Percentiles rank a stretch among this genome's conserved stretches.
Evolutionary conservation across 225 moss, liverwort and hornwort species (phyloP).

Genomic region (Straminergon stramineum): DNA sequence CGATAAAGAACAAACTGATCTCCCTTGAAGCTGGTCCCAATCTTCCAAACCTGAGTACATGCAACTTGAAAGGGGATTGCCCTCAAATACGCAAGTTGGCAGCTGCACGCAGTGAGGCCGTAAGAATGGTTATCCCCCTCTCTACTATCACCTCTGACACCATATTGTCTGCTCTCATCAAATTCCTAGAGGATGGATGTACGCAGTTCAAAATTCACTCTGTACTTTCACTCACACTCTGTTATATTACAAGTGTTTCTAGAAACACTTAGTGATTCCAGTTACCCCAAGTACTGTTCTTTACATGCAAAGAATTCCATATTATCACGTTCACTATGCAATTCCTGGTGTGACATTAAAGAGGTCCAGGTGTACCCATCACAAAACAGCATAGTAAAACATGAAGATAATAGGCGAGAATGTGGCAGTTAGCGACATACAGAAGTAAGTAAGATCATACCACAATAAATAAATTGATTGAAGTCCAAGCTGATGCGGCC

Average conservation of each 20-base stretch:
- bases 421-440: background rate
- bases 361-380: background rate
- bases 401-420: background rate
- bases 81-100: slow-evolving; percentile 36
- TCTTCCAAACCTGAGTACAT: background rate
- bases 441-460: slow-evolving; percentile 21
- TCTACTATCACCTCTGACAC: background rate
- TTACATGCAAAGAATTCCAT: background rate
- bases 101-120: slow-evolving; percentile 2
- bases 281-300: background rate
- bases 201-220: background rate
- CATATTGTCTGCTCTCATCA: background rate
- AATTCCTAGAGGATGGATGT: background rate
- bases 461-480: slow-evolving; percentile 84
- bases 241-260: background rate
- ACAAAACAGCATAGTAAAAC: background rate
- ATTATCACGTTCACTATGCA: background rate
- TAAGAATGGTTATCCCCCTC: background rate
- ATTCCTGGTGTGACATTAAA: background rate
- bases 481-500: slow-evolving; percentile 77
- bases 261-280: background rate
- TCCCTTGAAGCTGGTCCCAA: background rate
- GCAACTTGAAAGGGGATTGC: background rate
- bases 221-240: background rate
- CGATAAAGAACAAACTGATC: background rate